phyloP scores from a whole-genome alignment of 805 yeast species.

The Lachancea lanzarotensis region DNA sequence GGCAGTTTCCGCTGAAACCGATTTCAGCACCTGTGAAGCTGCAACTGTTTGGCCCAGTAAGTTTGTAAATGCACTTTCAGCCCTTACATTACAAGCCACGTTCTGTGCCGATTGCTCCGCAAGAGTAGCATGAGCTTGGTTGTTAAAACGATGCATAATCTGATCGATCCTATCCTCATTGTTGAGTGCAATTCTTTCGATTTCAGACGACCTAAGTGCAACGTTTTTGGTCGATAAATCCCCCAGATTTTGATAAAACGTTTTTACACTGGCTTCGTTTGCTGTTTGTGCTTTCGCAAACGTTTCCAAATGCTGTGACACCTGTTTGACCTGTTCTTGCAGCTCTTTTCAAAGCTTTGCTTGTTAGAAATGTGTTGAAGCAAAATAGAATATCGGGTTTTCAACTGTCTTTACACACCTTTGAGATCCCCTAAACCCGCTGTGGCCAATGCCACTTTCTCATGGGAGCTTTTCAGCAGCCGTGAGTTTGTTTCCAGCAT shows the following conservation, averaged over 20 bases:
- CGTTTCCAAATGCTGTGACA: background rate
- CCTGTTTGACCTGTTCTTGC: background rate
- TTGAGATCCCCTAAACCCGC: slow-evolving; percentile 8
- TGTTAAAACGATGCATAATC: background rate
- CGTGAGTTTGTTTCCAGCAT: slow-evolving; percentile 16
- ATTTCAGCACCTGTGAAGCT: slow-evolving; percentile 14
- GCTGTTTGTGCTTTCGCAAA: background rate
- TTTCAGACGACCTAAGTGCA: background rate
- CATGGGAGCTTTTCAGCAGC: slow-evolving; percentile 10
- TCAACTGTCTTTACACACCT: slow-evolving; percentile 11
- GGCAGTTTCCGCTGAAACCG: slow-evolving; percentile 19
- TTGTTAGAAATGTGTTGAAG: slow-evolving; percentile 1
- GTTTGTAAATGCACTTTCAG: background rate
- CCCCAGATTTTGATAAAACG: no score
- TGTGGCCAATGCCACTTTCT: slow-evolving; percentile 8
- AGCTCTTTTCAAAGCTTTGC: background rate
- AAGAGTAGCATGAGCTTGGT: background rate
- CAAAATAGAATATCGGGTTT: background rate
- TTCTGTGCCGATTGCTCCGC: background rate
- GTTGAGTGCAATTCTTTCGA: background rate
- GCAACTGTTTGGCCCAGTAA: slow-evolving; percentile 9
- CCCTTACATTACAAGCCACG: background rate
- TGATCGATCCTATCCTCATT: background rate
- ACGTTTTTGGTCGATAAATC: background rate
- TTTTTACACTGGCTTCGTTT: no score